Conservation (phyloP, 176 grass and related monocot species). For the Rhipidocladum racemiflorum region DNA sequence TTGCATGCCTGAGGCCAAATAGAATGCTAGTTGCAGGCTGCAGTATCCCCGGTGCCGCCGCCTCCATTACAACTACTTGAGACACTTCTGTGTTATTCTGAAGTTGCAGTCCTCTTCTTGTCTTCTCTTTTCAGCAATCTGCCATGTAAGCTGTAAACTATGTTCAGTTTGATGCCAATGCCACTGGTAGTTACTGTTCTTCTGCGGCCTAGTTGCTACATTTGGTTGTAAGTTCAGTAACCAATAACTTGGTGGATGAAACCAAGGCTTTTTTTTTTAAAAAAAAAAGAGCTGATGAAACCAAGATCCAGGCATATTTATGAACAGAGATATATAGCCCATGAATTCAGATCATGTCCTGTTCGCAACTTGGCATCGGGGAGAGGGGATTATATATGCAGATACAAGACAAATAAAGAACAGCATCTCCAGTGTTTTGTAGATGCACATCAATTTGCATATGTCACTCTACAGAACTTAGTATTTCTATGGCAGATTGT, state of each 20-base stretch:
- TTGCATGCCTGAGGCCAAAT: background rate
- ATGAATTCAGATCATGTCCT: conserved; percentile 12
- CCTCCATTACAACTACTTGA: conserved; percentile 25
- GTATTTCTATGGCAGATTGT: no score
- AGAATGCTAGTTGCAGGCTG: conserved; percentile 16
- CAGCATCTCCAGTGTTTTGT: no score
- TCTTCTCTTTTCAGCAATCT: background rate
- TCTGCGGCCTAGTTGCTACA: background rate
- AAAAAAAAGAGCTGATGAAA: background rate
- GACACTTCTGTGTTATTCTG: background rate
- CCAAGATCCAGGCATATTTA: conserved; percentile 12
- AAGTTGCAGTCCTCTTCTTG: background rate
- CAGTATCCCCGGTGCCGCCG: no score
- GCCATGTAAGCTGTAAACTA: background rate
- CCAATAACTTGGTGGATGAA: conserved; percentile 30
- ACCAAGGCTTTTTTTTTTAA: background rate
- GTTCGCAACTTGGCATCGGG: background rate
- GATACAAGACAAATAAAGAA: conserved; percentile 3
- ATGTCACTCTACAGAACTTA: no score
- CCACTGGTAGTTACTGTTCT: background rate
- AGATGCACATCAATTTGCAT: no score
- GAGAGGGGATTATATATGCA: background rate
- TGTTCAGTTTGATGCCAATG: background rate
- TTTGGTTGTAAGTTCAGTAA: conserved; percentile 22
- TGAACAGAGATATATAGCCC: conserved; percentile 14